phyloP scores from a whole-genome alignment of 163 green algal species.

The Chloroidium sp. region DNA sequence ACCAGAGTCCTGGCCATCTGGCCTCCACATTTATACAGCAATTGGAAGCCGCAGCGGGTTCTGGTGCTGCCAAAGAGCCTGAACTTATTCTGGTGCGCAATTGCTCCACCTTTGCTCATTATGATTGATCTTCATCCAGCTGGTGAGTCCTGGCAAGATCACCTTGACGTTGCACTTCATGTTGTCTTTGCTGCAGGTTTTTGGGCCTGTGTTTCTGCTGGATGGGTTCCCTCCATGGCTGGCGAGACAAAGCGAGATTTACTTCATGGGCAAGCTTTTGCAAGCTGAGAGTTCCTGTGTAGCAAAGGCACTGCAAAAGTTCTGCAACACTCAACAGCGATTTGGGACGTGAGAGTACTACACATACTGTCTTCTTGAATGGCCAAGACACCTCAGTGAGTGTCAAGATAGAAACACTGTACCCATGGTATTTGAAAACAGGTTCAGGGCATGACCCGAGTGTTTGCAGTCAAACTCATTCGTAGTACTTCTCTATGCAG shows the following conservation, averaged over 20 bases:
- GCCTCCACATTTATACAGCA: neutral
- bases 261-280: conserved; percentile 12
- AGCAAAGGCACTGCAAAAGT: conserved; percentile 3
- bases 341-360: conserved; percentile 10
- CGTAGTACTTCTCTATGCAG: too few relatives aligned
- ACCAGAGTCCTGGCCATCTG: neutral
- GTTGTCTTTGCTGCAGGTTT: conserved; percentile 8
- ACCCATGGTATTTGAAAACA: too few relatives aligned
- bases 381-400: too few relatives aligned
- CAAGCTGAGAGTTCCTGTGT: neutral
- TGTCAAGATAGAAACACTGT: too few relatives aligned
- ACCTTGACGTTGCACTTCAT: neutral
- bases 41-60: neutral
- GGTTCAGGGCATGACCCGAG: too few relatives aligned
- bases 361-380: too few relatives aligned
- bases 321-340: conserved; percentile 9
- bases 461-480: too few relatives aligned
- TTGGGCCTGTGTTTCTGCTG: conserved; percentile 13
- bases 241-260: conserved; percentile 16
- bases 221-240: conserved; percentile 23
- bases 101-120: too few relatives aligned
- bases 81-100: neutral
- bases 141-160: neutral
- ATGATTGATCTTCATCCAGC: neutral
- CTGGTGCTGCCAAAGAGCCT: neutral